These are phyloP conservation scores for Ophiostoma perfectum DNA, from an alignment of 2,329 filamentous ascomycete genomes.

Conservation along the genomic window DNA sequence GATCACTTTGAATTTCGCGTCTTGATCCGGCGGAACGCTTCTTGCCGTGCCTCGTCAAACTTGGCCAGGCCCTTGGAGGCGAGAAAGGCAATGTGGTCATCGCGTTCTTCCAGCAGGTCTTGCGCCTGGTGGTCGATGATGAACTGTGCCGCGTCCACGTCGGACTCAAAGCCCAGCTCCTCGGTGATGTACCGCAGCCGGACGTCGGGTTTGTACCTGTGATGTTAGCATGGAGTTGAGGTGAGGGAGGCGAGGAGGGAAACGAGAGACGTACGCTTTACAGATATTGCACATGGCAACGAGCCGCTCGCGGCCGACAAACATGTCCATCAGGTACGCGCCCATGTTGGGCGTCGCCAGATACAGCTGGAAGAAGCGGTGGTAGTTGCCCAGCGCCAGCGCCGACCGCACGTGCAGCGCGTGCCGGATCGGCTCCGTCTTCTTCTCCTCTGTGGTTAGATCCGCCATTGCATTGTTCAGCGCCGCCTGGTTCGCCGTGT, in stretches of 20 bases:
- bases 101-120: slow-evolving; percentile 69
- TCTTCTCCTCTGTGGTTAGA: slow-evolving; percentile 96
- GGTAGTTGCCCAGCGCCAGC: slow-evolving; percentile 89
- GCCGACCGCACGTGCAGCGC: slow-evolving; percentile 87
- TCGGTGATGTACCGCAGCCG: slow-evolving; percentile 88
- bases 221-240: slow-evolving; percentile 19
- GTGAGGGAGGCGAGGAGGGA: not conserved
- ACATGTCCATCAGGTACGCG: slow-evolving; percentile 98
- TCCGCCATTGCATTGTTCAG: slow-evolving; percentile 98
- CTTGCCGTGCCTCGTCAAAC: slow-evolving; percentile 68
- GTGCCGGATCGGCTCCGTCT: slow-evolving; percentile 77
- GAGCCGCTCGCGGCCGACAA: slow-evolving; percentile 87
- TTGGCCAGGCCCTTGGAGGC: slow-evolving; percentile 65
- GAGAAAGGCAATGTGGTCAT: slow-evolving; percentile 66
- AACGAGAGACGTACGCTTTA: slow-evolving; percentile 69
- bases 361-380: slow-evolving; percentile 96
- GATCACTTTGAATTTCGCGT: slow-evolving; percentile 94
- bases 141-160: slow-evolving; percentile 85
- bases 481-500: slow-evolving; percentile 95
- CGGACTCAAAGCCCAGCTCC: slow-evolving; percentile 91
- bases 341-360: slow-evolving; percentile 94
- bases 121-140: slow-evolving; percentile 74
- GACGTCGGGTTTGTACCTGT: slow-evolving; percentile 86
- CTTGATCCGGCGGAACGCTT: slow-evolving; percentile 75
- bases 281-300: slow-evolving; percentile 87